Conservation (phyloP, 106 monocot genomes). For the Chionographis japonica region DNA sequence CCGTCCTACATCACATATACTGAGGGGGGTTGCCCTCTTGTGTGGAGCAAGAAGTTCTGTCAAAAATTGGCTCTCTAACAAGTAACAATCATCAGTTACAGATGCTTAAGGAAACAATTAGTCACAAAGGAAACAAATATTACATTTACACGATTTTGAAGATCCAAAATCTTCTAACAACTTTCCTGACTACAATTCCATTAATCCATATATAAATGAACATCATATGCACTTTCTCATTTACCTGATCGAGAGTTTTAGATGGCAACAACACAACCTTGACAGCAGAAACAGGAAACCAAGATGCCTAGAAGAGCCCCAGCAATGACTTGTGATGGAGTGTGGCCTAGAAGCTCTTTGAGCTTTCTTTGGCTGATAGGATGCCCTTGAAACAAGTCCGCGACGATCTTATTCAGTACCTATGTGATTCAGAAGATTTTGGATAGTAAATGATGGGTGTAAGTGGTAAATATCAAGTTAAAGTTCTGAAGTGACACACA, state of each 20-base stretch:
- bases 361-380: conserved; percentile 91
- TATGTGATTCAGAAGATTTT: conserved; percentile 6
- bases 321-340: conserved; percentile 85
- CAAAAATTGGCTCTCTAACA: too few relatives aligned
- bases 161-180: too few relatives aligned
- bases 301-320: conserved; percentile 79
- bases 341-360: conserved; percentile 86
- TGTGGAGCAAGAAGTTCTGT: too few relatives aligned
- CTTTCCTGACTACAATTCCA: background rate
- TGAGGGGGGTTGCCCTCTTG: too few relatives aligned
- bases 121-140: too few relatives aligned
- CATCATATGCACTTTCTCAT: background rate
- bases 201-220: background rate
- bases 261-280: conserved; percentile 38
- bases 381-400: conserved; percentile 96
- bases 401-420: conserved; percentile 88
- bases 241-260: conserved; percentile 12
- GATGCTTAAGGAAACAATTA: too few relatives aligned
- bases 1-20: too few relatives aligned
- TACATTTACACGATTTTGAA: background rate
- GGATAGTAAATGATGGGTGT: background rate
- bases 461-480: background rate
- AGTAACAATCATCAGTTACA: too few relatives aligned
- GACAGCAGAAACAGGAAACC: conserved; percentile 71
- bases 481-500: too few relatives aligned